phyloP scores from a whole-genome alignment of 192 early-diverging fungal genomes.

The Linnemannia elongata region DNA sequence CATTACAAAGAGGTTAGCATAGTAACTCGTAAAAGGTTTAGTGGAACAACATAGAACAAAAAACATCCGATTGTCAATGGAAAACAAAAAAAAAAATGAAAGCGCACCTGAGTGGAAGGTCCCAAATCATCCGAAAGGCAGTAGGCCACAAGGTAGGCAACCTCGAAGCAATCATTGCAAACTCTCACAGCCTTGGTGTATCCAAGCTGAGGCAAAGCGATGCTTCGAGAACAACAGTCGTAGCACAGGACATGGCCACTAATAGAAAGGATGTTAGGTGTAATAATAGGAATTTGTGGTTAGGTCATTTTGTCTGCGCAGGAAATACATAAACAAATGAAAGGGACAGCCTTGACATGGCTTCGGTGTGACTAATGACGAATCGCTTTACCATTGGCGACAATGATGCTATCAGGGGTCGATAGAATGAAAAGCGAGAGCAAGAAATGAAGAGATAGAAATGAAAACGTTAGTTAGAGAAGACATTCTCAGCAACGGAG shows the following conservation, averaged over 20 bases:
- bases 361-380: not conserved
- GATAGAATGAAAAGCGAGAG: not conserved
- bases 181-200: conserved; percentile 67
- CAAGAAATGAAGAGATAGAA: not conserved
- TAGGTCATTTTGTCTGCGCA: not conserved
- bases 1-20: not conserved
- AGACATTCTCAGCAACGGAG: not conserved
- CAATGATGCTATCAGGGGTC: conserved; percentile 65
- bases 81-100: not conserved
- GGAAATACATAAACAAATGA: not conserved
- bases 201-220: conserved; percentile 68
- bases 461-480: conserved; percentile 7
- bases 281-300: not conserved
- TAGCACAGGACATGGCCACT: conserved; percentile 73
- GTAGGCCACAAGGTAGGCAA: conserved; percentile 70
- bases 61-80: not conserved
- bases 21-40: not conserved
- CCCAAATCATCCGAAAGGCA: conserved; percentile 67
- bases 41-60: not conserved
- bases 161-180: conserved; percentile 68
- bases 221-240: conserved; percentile 64
- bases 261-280: not conserved
- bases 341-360: not conserved
- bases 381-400: conserved; percentile 64
- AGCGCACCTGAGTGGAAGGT: conserved; percentile 62